phyloP scores from a whole-genome alignment of 106 monocot genomes.

The Agapanthus africanus region DNA sequence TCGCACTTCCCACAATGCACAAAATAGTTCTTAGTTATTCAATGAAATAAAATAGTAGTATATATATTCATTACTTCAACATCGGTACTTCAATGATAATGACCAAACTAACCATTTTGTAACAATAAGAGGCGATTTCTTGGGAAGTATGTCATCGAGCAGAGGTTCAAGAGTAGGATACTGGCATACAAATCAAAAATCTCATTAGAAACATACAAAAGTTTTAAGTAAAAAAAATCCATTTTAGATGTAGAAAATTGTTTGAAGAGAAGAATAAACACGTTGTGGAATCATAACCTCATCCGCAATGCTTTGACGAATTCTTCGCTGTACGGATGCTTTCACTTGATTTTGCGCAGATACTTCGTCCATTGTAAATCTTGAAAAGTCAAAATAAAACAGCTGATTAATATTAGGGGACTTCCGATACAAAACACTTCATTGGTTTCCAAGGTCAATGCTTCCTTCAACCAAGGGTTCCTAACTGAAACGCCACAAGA shows the following conservation, averaged over 20 bases:
- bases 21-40: background rate
- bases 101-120: slow-evolving; percentile 77
- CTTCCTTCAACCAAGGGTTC: too few relatives aligned
- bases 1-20: background rate
- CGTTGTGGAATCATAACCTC: slow-evolving; percentile 19
- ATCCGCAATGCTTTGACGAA: slow-evolving; percentile 56
- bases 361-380: slow-evolving; percentile 54
- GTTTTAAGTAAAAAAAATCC: background rate
- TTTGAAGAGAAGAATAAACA: background rate
- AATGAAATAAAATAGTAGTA: background rate
- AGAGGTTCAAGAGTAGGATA: slow-evolving; percentile 88
- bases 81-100: background rate
- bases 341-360: slow-evolving; percentile 72
- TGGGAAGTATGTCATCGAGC: slow-evolving; percentile 81
- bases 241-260: background rate
- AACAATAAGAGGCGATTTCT: slow-evolving; percentile 90
- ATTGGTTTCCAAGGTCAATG: too few relatives aligned
- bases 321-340: slow-evolving; percentile 51
- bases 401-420: too few relatives aligned
- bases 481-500: too few relatives aligned
- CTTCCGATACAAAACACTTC: too few relatives aligned
- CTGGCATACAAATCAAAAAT: slow-evolving; percentile 29
- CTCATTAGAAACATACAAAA: background rate
- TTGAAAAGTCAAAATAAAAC: slow-evolving; percentile 9
- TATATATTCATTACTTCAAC: too few relatives aligned